These are phyloP conservation scores for Yamadazyma conglobata DNA, from an alignment of 1,139 yeast genomes.

Conservation along the genomic window DNA sequence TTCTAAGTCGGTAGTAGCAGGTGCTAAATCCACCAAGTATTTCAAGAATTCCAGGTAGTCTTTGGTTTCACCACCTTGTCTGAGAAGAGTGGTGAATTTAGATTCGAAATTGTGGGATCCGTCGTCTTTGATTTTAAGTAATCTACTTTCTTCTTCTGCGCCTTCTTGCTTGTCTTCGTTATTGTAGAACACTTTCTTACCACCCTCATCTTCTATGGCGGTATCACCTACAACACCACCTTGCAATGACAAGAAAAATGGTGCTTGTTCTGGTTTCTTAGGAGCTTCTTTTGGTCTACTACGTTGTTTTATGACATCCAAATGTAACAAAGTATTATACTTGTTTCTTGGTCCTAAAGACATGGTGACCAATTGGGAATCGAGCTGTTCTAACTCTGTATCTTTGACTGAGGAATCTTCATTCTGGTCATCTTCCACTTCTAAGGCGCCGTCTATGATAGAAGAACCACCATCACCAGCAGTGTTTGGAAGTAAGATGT, in stretches of 20 bases:
- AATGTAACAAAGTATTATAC: slow-evolving; percentile 71
- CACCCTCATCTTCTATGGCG: slow-evolving; percentile 60
- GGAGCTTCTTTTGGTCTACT: slow-evolving; percentile 90
- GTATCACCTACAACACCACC: slow-evolving; percentile 70
- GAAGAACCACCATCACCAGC: slow-evolving; percentile 80
- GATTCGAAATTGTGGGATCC: slow-evolving; percentile 55
- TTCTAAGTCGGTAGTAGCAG: slow-evolving; percentile 81
- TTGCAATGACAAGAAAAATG: slow-evolving; percentile 68
- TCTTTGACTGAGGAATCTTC: slow-evolving; percentile 8
- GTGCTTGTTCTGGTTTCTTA: slow-evolving; percentile 79
- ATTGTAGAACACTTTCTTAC: slow-evolving; percentile 11
- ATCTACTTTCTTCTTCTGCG: slow-evolving; percentile 21
- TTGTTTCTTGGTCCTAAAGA: slow-evolving; percentile 75
- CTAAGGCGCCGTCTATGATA: slow-evolving; percentile 74
- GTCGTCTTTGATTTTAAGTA: slow-evolving; percentile 25
- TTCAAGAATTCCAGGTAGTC: slow-evolving; percentile 52
- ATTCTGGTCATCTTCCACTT: slow-evolving; percentile 25
- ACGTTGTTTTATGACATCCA: slow-evolving; percentile 81
- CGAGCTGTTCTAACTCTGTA: slow-evolving; percentile 63
- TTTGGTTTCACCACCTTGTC: slow-evolving; percentile 41
- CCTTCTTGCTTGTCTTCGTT: slow-evolving; percentile 9
- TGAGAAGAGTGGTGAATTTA: slow-evolving; percentile 63
- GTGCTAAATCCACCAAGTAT: slow-evolving; percentile 62
- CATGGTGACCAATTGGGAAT: slow-evolving; percentile 62
- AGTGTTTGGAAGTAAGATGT: slow-evolving; percentile 64